Evolutionary conservation across 225 moss, liverwort and hornwort genomes (phyloP).

Genomic region (Antitrichia curtipendula): DNA sequence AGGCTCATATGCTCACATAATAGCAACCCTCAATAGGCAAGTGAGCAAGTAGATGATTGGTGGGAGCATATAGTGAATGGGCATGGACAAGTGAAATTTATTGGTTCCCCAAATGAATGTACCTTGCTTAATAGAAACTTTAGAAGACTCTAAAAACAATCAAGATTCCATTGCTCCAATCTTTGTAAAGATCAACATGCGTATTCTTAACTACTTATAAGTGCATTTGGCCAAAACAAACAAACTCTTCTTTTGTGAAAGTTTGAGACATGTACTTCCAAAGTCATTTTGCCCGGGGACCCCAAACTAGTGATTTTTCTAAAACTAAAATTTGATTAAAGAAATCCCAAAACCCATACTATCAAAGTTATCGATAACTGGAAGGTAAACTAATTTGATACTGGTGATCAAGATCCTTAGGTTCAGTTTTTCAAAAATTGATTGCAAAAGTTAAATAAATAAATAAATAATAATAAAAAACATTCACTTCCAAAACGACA

Average conservation of each 20-base stretch:
- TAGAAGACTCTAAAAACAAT: not conserved
- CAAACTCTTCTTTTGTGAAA: not conserved
- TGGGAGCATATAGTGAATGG: not conserved
- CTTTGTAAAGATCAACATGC: not conserved
- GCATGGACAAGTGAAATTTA: not conserved
- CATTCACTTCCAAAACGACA: fast-evolving
- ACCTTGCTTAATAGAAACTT: not conserved
- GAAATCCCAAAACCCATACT: not conserved
- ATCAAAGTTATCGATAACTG: not conserved
- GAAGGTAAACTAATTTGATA: not conserved
- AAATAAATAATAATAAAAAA: not conserved
- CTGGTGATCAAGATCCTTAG: not conserved
- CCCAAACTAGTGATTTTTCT: too few species aligned
- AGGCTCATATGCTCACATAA: too few species aligned
- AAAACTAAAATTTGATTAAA: not conserved
- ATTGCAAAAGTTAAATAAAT: not conserved
- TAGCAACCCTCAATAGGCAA: too few species aligned
- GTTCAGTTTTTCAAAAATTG: not conserved
- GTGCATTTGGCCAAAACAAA: not conserved
- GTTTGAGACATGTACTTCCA: not conserved
- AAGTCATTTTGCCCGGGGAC: not conserved
- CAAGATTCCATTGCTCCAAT: not conserved
- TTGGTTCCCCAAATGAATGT: not conserved
- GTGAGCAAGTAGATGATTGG: not conserved
- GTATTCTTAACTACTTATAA: not conserved